Conservation (phyloP, 1,284 basidiomycete species). For the Pterulicium gracile region DNA sequence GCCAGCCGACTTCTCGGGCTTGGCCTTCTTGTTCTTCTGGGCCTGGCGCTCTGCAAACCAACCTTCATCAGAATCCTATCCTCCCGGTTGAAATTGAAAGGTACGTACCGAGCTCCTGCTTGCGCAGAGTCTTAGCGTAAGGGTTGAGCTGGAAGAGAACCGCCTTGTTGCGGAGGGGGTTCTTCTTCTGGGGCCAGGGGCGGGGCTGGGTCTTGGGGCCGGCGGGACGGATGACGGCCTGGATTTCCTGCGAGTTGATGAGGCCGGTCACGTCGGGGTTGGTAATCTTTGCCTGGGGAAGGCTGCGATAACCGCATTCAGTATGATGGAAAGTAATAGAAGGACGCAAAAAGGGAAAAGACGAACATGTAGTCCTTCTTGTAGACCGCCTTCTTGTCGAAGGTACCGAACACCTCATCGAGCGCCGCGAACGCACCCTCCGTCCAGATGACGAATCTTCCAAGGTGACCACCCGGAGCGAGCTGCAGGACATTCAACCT, state of each 20-base stretch:
- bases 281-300: conserved; percentile 91
- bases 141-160: conserved; percentile 99
- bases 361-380: conserved; percentile 91
- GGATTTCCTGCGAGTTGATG: conserved; percentile 97
- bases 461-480: conserved; percentile 98
- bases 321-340: conserved; percentile 5
- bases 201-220: conserved; percentile 76
- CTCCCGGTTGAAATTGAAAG: conserved; percentile 22
- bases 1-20: conserved; percentile 56
- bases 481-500: conserved; percentile 97
- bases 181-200: conserved; percentile 99
- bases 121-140: conserved; percentile 90
- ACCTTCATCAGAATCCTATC: conserved; percentile 65
- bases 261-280: conserved; percentile 96
- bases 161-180: conserved; percentile 93
- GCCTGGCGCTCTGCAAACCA: conserved; percentile 15
- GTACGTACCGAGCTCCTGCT: conserved; percentile 75
- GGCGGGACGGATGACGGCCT: conserved; percentile 87
- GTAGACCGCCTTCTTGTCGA: conserved; percentile 72
- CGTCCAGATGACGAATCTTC: conserved; percentile 99
- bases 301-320: conserved; percentile 30
- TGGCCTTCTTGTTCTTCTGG: conserved; percentile 38
- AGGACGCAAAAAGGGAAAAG: conserved; percentile 3
- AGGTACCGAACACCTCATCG: conserved; percentile 92
- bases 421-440: conserved; percentile 89